phyloP scores from a whole-genome alignment of 306 rosid species.

The Erythrophleum fordii region DNA sequence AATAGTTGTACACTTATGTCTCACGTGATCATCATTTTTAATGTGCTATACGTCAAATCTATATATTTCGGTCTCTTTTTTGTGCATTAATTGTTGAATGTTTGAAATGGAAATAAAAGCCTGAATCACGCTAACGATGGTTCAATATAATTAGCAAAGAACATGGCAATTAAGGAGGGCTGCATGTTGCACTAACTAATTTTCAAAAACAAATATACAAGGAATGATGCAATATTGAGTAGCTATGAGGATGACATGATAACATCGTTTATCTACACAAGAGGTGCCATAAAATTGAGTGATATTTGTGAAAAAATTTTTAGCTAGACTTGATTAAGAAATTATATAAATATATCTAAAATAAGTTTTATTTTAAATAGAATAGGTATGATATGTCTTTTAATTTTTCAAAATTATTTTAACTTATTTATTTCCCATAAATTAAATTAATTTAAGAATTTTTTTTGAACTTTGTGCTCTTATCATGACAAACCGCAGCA shows the following conservation, averaged over 20 bases:
- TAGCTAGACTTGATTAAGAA: no score
- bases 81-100: no score
- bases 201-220: background rate
- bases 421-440: no score
- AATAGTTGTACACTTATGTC: no score
- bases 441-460: background rate
- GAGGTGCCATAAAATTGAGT: background rate
- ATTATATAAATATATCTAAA: no score
- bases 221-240: background rate
- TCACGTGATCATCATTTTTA: background rate
- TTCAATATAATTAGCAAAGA: background rate
- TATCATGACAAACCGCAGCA: background rate
- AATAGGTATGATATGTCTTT: no score
- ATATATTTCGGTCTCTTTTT: no score
- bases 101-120: no score
- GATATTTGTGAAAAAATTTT: background rate
- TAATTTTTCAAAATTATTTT: no score
- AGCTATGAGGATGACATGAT: background rate
- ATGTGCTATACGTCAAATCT: background rate
- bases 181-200: background rate
- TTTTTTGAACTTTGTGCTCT: background rate
- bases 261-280: background rate
- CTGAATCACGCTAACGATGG: background rate
- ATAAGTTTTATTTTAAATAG: no score
- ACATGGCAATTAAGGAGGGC: background rate